Conservation (phyloP, 768 basidiomycete species). For the Artomyces pyxidatus region DNA sequence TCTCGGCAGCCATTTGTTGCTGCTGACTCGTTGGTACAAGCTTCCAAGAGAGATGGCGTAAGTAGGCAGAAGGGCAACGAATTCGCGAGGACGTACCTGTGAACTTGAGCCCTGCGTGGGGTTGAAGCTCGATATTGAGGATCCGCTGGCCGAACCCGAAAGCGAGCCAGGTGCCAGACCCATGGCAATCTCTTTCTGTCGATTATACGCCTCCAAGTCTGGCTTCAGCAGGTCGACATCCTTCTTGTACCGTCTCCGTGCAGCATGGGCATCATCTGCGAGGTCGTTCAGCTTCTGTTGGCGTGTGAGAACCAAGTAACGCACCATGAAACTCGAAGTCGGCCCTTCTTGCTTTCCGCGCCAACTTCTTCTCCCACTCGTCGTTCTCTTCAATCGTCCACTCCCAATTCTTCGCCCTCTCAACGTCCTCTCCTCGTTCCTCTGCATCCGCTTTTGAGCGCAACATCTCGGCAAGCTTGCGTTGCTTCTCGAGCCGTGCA, state of each 20-base stretch:
- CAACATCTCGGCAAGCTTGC: conserved; percentile 82
- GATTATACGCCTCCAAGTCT: conserved; percentile 79
- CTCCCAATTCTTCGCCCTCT: conserved; percentile 90
- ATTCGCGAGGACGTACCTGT: conserved; percentile 24
- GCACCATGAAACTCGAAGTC: conserved; percentile 90
- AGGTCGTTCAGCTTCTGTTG: conserved; percentile 1
- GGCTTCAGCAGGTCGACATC: conserved; percentile 85
- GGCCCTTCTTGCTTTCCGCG: conserved; percentile 72
- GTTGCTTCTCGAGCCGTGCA: conserved; percentile 80
- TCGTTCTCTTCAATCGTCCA: conserved; percentile 95
- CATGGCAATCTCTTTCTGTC: conserved; percentile 80
- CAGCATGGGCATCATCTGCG: conserved; percentile 84
- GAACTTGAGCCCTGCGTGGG: conserved; percentile 35
- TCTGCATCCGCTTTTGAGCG: conserved; percentile 83
- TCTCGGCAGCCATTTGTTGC: conserved; percentile 66
- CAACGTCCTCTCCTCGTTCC: conserved; percentile 86
- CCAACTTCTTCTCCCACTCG: conserved; percentile 88
- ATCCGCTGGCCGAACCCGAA: conserved; percentile 29
- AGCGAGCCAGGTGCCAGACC: conserved; percentile 69
- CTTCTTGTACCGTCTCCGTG: conserved; percentile 86
- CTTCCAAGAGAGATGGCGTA: conserved; percentile 24
- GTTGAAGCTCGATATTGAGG: conserved; percentile 43
- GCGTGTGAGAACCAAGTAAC: conserved; percentile 21
- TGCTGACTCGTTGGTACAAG: conserved; percentile 47
- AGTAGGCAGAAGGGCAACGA: background rate